These are phyloP conservation scores for Neofusicoccum ribis DNA, from an alignment of 2,329 filamentous ascomycete genomes.

Conservation along the genomic window DNA sequence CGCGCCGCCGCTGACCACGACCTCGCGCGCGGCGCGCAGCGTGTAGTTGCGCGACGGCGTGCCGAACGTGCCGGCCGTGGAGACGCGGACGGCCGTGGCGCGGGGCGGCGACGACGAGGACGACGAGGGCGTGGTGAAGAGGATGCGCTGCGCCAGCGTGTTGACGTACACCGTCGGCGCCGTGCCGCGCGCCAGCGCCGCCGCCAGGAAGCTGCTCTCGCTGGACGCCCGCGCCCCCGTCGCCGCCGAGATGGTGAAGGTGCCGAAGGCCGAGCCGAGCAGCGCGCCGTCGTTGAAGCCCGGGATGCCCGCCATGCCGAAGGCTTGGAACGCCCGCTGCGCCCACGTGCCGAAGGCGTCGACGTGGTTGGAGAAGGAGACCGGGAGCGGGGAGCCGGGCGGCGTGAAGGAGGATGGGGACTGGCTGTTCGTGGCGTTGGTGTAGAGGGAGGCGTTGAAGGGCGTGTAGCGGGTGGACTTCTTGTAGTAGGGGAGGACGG, in stretches of 20 bases:
- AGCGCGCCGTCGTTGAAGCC: conserved; percentile 25
- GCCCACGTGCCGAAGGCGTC: conserved; percentile 21
- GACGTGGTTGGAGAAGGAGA: conserved; percentile 32
- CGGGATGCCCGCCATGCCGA: conserved; percentile 29
- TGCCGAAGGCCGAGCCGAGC: conserved; percentile 20
- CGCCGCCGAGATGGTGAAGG: conserved; percentile 21
- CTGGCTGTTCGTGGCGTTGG: conserved; percentile 26
- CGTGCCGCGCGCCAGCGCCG: too few relatives aligned
- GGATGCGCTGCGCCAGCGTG: too few relatives aligned
- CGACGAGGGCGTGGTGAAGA: too few relatives aligned
- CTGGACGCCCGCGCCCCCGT: too few relatives aligned
- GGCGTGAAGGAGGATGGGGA: conserved; percentile 23
- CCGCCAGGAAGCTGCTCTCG: too few relatives aligned
- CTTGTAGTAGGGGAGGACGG: conserved; percentile 23
- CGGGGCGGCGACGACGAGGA: too few relatives aligned
- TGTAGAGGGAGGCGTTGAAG: conserved; percentile 23
- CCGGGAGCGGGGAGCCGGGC: conserved; percentile 26
- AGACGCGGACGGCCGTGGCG: too few relatives aligned
- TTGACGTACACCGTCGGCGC: too few relatives aligned
- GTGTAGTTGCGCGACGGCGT: too few relatives aligned
- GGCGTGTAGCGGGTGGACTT: conserved; percentile 29
- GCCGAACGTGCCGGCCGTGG: too few relatives aligned
- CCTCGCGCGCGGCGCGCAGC: conserved; percentile 31
- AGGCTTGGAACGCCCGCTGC: neutral
- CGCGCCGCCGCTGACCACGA: conserved; percentile 46